These are phyloP conservation scores for Aureobasidium namibiae DNA, from an alignment of 2,329 filamentous ascomycete genomes.

Conservation along the genomic window DNA sequence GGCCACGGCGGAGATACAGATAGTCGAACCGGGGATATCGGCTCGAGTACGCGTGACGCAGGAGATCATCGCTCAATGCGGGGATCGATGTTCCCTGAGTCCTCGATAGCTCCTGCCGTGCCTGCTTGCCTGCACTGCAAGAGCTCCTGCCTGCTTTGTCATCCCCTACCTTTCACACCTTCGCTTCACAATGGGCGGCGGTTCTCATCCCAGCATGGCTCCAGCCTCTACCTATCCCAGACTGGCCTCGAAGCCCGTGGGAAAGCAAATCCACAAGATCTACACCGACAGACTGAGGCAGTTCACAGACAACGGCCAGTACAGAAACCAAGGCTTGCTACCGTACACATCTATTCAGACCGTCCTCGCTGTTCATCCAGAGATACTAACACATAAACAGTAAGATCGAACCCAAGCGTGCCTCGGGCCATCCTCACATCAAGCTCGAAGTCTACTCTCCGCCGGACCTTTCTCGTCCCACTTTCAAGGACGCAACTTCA, in stretches of 20 bases:
- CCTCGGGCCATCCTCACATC: conserved; percentile 65
- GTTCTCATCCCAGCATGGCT: conserved; percentile 23
- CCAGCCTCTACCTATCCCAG: conserved; percentile 37
- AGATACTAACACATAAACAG: background rate
- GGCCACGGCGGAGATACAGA: background rate
- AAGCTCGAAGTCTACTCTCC: conserved; percentile 82
- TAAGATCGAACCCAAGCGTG: conserved; percentile 63
- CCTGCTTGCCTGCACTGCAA: too few species aligned
- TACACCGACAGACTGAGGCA: conserved; percentile 75
- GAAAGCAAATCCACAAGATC: conserved; percentile 75
- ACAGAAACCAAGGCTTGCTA: conserved; percentile 28
- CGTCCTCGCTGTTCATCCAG: background rate
- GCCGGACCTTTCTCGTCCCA: conserved; percentile 68
- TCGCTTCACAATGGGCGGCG: conserved; percentile 28
- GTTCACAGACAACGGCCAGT: conserved; percentile 70
- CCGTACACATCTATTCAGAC: conserved; percentile 46
- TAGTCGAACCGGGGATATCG: background rate
- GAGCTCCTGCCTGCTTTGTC: background rate
- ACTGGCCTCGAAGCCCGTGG: conserved; percentile 47
- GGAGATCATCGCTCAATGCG: background rate
- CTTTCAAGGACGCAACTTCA: conserved; percentile 74
- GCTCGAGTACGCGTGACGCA: background rate
- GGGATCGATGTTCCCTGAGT: background rate
- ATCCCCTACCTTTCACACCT: background rate
- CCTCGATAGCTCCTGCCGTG: too few species aligned